These are phyloP conservation scores for Betula pendula DNA, from an alignment of 306 rosid genomes.

Conservation along the genomic window DNA sequence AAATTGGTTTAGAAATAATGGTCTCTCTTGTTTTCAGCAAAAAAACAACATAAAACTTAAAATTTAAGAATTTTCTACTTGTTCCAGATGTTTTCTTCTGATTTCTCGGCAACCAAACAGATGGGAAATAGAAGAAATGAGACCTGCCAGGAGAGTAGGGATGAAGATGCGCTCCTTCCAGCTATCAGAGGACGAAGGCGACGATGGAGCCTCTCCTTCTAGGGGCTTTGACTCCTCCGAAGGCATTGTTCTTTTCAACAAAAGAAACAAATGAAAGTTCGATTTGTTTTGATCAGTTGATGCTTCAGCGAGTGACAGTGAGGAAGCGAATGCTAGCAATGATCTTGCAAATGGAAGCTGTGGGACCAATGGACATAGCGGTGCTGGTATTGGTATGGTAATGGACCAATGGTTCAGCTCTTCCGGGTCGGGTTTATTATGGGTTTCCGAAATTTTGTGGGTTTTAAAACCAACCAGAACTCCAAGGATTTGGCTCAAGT, in stretches of 20 bases:
- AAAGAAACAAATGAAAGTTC: not conserved
- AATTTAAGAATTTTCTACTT: not conserved
- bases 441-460: not conserved
- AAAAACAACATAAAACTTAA: not conserved
- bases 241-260: conserved; percentile 22
- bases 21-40: not conserved
- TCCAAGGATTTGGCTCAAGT: no score
- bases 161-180: conserved; percentile 69
- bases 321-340: not conserved
- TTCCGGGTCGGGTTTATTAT: not conserved
- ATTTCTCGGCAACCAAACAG: not conserved
- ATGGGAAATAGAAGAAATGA: not conserved
- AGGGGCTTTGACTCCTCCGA: conserved; percentile 29
- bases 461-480: no score
- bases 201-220: conserved; percentile 30
- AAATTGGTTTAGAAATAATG: not conserved
- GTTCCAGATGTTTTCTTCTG: not conserved
- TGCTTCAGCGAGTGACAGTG: not conserved
- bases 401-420: not conserved
- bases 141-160: conserved; percentile 81
- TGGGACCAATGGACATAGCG: not conserved
- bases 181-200: conserved; percentile 33
- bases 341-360: not conserved
- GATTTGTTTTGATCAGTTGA: not conserved
- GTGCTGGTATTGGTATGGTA: no score